These are phyloP conservation scores for Taiwanofungus camphoratus DNA, from an alignment of 1,284 basidiomycete genomes.

Conservation along the genomic window DNA sequence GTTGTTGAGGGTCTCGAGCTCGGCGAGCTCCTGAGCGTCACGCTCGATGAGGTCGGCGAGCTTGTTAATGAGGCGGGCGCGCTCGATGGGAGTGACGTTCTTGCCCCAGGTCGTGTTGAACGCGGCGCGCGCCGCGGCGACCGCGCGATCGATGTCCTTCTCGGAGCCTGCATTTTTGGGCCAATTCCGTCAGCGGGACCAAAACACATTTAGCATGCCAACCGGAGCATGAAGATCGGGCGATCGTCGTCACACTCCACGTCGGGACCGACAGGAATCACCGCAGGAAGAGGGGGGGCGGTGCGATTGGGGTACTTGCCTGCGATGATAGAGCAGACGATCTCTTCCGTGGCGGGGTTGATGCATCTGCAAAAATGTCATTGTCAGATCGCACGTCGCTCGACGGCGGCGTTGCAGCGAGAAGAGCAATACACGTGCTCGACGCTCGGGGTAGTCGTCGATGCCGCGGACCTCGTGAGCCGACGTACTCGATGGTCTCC, in stretches of 20 bases:
- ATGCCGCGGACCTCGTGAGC: neutral
- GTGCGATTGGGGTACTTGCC: slow-evolving; percentile 35
- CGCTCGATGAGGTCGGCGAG: slow-evolving; percentile 92
- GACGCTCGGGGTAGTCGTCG: neutral
- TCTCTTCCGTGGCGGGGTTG: slow-evolving; percentile 73
- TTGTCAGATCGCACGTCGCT: neutral
- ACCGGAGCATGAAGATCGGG: neutral
- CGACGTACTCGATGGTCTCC: slow-evolving; percentile 52
- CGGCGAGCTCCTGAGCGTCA: slow-evolving; percentile 71
- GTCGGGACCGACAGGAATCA: neutral
- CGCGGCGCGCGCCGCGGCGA: slow-evolving; percentile 78
- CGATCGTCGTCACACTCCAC: neutral
- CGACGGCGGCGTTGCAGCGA: neutral
- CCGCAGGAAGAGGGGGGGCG: neutral
- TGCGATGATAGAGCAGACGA: slow-evolving; percentile 60
- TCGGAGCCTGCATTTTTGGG: slow-evolving; percentile 47
- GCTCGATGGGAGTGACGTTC: slow-evolving; percentile 77
- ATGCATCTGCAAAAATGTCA: slow-evolving; percentile 38
- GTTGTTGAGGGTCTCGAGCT: slow-evolving; percentile 78
- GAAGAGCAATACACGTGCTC: neutral
- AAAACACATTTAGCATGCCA: neutral
- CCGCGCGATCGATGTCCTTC: slow-evolving; percentile 80
- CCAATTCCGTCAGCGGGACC: neutral
- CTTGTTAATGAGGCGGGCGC: slow-evolving; percentile 75
- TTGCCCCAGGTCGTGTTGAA: slow-evolving; percentile 89